Conservation (phyloP, 1,284 basidiomycete species). For the Agaricales sp. region DNA sequence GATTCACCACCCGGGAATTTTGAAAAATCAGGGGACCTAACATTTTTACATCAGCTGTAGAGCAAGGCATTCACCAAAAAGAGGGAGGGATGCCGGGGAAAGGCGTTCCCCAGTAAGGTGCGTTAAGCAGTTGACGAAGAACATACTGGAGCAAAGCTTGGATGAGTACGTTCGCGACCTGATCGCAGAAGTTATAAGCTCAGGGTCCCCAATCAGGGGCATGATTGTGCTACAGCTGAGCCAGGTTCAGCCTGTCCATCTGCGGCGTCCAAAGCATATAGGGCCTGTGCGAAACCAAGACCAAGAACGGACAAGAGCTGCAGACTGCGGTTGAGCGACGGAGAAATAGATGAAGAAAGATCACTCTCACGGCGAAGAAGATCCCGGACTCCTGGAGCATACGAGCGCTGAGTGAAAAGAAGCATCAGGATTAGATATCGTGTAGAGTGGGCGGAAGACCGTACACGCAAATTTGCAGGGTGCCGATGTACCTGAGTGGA, state of each 20-base stretch:
- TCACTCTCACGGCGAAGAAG: slow-evolving; percentile 13
- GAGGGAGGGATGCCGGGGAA: background rate
- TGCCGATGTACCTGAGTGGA: slow-evolving; percentile 57
- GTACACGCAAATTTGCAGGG: slow-evolving; percentile 76
- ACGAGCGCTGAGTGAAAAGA: slow-evolving; percentile 43
- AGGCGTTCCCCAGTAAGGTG: too few relatives aligned
- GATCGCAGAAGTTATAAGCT: too few relatives aligned
- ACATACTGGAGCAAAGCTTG: slow-evolving; percentile 75
- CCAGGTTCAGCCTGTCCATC: slow-evolving; percentile 65
- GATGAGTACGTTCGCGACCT: slow-evolving; percentile 69
- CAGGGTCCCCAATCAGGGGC: background rate
- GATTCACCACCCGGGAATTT: slow-evolving; percentile 42
- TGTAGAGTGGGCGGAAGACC: background rate
- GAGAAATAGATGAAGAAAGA: slow-evolving; percentile 7
- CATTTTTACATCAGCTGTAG: slow-evolving; percentile 1
- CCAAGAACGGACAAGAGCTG: slow-evolving; percentile 74
- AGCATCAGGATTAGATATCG: background rate
- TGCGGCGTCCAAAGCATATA: slow-evolving; percentile 86
- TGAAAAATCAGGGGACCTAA: slow-evolving; percentile 72
- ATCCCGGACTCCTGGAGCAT: slow-evolving; percentile 88
- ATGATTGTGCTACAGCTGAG: slow-evolving; percentile 25
- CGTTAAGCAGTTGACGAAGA: background rate
- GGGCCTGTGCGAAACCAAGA: slow-evolving; percentile 77
- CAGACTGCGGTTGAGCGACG: slow-evolving; percentile 5
- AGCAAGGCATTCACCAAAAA: slow-evolving; percentile 1